phyloP scores from a whole-genome alignment of 768 basidiomycete genomes.

The Termitomyces bulborhizus region DNA sequence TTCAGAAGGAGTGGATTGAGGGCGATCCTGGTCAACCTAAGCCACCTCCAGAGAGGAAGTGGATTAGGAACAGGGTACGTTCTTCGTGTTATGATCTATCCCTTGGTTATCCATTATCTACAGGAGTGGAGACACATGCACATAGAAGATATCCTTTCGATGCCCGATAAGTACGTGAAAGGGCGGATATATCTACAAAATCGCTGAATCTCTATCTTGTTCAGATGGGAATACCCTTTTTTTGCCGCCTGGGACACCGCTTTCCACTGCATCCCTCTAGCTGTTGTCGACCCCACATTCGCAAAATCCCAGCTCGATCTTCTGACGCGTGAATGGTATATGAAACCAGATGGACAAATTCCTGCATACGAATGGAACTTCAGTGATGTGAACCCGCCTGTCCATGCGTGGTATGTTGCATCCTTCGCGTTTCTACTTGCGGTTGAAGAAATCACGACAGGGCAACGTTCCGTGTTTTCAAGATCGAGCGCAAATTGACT shows the following conservation, averaged over 20 bases:
- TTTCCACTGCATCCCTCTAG: constrained; percentile 98
- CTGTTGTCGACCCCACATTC: constrained; percentile 90
- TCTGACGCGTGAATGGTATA: constrained; percentile 98
- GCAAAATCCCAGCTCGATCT: constrained; percentile 98
- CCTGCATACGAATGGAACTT: constrained; percentile 99
- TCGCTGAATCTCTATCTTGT: constrained; percentile 5
- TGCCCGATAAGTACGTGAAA: constrained; percentile 91
- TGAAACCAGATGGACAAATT: constrained; percentile 98
- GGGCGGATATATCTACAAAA: not conserved
- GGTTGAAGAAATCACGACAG: constrained; percentile 25
- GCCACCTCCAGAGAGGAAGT: constrained; percentile 85
- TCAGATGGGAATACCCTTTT: constrained; percentile 97
- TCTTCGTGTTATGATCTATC: not conserved
- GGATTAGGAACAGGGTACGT: constrained; percentile 73
- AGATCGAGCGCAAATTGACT: constrained; percentile 94
- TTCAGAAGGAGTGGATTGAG: constrained; percentile 94
- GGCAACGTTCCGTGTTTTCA: constrained; percentile 98
- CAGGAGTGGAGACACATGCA: constrained; percentile 96
- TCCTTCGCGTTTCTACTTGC: not conserved
- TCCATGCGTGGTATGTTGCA: constrained; percentile 81
- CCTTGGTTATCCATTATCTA: not conserved
- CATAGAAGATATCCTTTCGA: constrained; percentile 92
- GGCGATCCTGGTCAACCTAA: constrained; percentile 95
- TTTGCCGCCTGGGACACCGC: constrained; percentile 98
- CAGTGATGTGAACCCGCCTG: constrained; percentile 96